phyloP scores from a whole-genome alignment of 2,329 filamentous ascomycete genomes.

The Sordariomycetes sp. region DNA sequence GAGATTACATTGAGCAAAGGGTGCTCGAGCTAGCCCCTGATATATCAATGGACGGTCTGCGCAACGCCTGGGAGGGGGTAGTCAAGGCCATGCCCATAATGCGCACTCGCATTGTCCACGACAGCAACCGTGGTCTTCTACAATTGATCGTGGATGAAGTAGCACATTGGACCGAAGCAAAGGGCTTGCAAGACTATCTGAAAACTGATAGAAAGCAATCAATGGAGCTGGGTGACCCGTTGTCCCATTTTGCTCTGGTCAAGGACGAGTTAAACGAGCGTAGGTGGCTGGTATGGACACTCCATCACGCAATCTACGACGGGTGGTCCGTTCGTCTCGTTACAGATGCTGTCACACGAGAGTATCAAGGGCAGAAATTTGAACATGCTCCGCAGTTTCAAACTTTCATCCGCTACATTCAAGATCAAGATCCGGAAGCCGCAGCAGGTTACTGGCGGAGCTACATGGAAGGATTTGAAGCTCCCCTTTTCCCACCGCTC shows the following conservation, averaged over 20 bases:
- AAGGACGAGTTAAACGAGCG: neutral
- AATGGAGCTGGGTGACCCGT: neutral
- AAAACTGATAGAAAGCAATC: neutral
- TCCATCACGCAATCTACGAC: conserved; percentile 36
- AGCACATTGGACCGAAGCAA: neutral
- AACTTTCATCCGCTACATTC: conserved; percentile 30
- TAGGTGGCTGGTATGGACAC: conserved; percentile 1
- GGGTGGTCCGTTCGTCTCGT: conserved; percentile 38
- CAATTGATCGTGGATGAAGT: neutral
- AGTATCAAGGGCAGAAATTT: conserved; percentile 16
- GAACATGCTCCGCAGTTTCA: conserved; percentile 23
- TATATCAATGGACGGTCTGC: too few species aligned
- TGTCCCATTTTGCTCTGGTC: neutral
- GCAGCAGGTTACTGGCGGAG: conserved; percentile 31
- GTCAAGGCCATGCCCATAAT: conserved; percentile 7
- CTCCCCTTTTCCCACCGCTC: conserved; percentile 3
- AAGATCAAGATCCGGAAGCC: conserved; percentile 18
- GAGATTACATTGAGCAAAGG: too few species aligned
- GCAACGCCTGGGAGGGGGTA: conserved; percentile 8
- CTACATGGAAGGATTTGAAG: neutral
- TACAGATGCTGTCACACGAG: conserved; percentile 27
- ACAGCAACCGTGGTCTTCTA: neutral
- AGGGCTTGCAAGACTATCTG: neutral
- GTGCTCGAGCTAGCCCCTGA: too few species aligned
- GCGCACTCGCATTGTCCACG: conserved; percentile 10